phyloP scores from a whole-genome alignment of 768 basidiomycete species.

The Lentinula lateritia region DNA sequence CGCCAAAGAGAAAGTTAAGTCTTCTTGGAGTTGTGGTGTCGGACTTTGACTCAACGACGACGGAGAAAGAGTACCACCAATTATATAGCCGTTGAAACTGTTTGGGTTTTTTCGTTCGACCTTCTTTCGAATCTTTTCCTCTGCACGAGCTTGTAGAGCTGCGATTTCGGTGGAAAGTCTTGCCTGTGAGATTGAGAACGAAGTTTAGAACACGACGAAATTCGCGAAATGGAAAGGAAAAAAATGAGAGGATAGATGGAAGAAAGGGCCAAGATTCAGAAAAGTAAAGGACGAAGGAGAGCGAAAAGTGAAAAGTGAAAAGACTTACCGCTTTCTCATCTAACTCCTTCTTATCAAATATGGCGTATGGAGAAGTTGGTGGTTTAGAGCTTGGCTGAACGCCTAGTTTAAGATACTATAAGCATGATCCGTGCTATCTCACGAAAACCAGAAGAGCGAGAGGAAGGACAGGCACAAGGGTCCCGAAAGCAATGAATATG shows the following conservation, averaged over 20 bases:
- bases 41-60: neutral
- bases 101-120: neutral
- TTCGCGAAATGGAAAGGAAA: neutral
- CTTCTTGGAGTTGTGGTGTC: neutral
- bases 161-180: conserved; percentile 58
- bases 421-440: neutral
- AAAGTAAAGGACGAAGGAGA: too few species aligned
- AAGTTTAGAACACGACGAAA: neutral
- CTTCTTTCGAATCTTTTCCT: conserved; percentile 29
- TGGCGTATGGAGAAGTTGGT: conserved; percentile 45
- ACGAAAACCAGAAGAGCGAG: neutral
- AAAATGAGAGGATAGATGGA: neutral
- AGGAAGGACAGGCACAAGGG: neutral
- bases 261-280: too few species aligned
- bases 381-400: conserved; percentile 35
- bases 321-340: conserved; percentile 49
- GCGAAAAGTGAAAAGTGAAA: neutral
- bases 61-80: neutral
- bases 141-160: conserved; percentile 43
- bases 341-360: conserved; percentile 54
- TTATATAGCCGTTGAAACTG: neutral
- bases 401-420: conserved; percentile 23
- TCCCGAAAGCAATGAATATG: conserved; percentile 6
- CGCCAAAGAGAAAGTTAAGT: neutral
- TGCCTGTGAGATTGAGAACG: conserved; percentile 27